A percentile compares a stretch with the other conserved stretches of the same genome.
These are phyloP conservation scores for Crassisporium funariophilum DNA, from an alignment of 768 basidiomycete genomes.

Conservation along the genomic window DNA sequence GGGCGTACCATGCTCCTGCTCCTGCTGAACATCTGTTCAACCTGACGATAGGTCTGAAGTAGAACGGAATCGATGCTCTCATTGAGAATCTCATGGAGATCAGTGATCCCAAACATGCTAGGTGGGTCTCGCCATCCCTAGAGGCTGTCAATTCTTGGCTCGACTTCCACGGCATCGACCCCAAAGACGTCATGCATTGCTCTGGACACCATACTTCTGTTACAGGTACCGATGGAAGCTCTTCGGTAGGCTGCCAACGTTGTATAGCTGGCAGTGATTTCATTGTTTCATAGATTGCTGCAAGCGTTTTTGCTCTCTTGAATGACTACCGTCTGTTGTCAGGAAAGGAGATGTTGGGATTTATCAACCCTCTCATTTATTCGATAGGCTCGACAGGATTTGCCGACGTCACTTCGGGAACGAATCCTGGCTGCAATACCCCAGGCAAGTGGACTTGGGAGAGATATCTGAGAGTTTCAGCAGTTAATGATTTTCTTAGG, in stretches of 20 bases:
- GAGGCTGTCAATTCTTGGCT: slow-evolving; percentile 59
- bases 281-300: slow-evolving; percentile 44
- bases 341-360: slow-evolving; percentile 53
- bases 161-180: slow-evolving; percentile 45
- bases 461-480: neutral
- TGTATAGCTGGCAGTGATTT: neutral
- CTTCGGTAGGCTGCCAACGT: slow-evolving; percentile 44
- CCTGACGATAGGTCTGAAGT: slow-evolving; percentile 61
- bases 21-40: slow-evolving; percentile 50
- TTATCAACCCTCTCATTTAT: slow-evolving; percentile 57
- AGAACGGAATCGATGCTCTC: slow-evolving; percentile 52
- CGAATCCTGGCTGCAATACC: slow-evolving; percentile 65
- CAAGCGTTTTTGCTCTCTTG: slow-evolving; percentile 59
- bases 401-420: slow-evolving; percentile 61
- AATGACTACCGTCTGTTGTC: slow-evolving; percentile 59
- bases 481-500: slow-evolving; percentile 14
- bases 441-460: slow-evolving; percentile 37
- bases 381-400: slow-evolving; percentile 44
- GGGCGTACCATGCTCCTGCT: slow-evolving; percentile 47
- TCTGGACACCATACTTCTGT: slow-evolving; percentile 47
- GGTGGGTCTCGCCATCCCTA: slow-evolving; percentile 48
- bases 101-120: slow-evolving; percentile 54
- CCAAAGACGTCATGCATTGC: slow-evolving; percentile 35
- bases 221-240: slow-evolving; percentile 59
- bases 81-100: slow-evolving; percentile 55